Conservation (phyloP, 1,139 yeast species). For the Trichomonascaceae sp. region DNA sequence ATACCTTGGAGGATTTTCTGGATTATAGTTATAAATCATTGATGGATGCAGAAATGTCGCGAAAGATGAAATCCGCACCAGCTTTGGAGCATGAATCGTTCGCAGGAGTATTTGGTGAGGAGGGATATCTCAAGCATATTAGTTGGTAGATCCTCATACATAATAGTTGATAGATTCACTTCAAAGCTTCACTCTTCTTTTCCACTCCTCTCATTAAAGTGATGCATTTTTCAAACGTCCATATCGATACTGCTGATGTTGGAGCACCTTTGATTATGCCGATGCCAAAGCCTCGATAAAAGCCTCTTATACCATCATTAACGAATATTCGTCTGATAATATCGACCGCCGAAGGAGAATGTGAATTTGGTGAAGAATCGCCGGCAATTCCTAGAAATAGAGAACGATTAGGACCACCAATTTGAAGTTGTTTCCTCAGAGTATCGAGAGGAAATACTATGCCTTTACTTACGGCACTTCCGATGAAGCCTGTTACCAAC, state of each 20-base stretch:
- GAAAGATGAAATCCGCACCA: conserved; percentile 63
- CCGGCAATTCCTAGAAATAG: conserved; percentile 14
- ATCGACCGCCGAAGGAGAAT: conserved; percentile 26
- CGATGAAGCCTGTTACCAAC: conserved; percentile 64
- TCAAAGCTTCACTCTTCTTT: neutral
- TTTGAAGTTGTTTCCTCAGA: conserved; percentile 70
- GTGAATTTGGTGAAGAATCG: neutral
- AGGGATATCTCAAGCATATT: conserved; percentile 10
- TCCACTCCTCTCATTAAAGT: conserved; percentile 13
- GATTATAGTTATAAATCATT: conserved; percentile 83
- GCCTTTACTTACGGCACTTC: conserved; percentile 71
- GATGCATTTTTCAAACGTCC: conserved; percentile 53
- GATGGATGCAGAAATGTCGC: conserved; percentile 64
- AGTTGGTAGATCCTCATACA: too few relatives aligned
- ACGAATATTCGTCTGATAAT: conserved; percentile 38
- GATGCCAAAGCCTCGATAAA: conserved; percentile 68
- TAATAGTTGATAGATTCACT: neutral
- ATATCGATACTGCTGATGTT: conserved; percentile 66
- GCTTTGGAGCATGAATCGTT: conserved; percentile 74
- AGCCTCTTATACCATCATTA: conserved; percentile 57
- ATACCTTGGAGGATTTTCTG: conserved; percentile 87
- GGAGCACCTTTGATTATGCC: conserved; percentile 76
- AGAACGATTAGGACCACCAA: conserved; percentile 40
- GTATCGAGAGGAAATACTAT: conserved; percentile 83
- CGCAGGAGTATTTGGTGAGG: conserved; percentile 36